Base-by-base conservation (phyloP, 176 grass and related monocot species). In the Echinochloa phyllopogon region DNA sequence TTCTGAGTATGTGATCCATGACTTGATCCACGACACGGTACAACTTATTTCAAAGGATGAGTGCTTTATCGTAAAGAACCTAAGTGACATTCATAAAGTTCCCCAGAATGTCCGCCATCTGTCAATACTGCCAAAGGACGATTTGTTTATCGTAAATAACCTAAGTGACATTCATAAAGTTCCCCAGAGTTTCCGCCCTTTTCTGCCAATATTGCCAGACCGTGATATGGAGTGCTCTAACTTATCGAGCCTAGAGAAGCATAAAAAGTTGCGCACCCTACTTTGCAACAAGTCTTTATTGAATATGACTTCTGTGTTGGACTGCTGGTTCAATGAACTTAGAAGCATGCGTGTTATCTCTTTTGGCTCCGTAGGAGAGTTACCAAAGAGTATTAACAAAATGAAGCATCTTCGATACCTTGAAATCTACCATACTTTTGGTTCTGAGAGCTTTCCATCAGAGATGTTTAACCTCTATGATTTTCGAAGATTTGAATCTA, bases 11-110 rank as follows among this genome's bases (percentile, higher is more conserved):
- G 40, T 85, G 27, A 86, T 92, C 0, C 76, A 89, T 80, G 90
- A 86, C 21, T 63, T 92, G 83, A 56, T 92, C 6, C 86, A 92
- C 57, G 90, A 92, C 21, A 57, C 86, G 55, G 51, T 55, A 15
- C 86, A 69, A 5, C 58, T 27, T 14, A 75, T 92, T 6, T 86
- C 79, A 18, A 50, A 75, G 9, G 24, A 52, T 10, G 86, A 92
- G 0, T 77, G 63, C 44, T 75, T 80, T 44, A 62, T 60, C 0
- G 2, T 84, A 24, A 58, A 64, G 12, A 18, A 3, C 0, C 11
- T 0, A 2, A 20, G 2, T 18, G 40, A 71, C 4, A 8, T 43
- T 8, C 0, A 8, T 8, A 45, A 0, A 12, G 50, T 73, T 23
- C 33, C 65, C 0, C 0, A 0, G 0, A 84, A 33, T 29, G 58